Evolutionary conservation across 768 basidiomycete genomes (phyloP).

Genomic region (Agrocybe chaxingu): DNA sequence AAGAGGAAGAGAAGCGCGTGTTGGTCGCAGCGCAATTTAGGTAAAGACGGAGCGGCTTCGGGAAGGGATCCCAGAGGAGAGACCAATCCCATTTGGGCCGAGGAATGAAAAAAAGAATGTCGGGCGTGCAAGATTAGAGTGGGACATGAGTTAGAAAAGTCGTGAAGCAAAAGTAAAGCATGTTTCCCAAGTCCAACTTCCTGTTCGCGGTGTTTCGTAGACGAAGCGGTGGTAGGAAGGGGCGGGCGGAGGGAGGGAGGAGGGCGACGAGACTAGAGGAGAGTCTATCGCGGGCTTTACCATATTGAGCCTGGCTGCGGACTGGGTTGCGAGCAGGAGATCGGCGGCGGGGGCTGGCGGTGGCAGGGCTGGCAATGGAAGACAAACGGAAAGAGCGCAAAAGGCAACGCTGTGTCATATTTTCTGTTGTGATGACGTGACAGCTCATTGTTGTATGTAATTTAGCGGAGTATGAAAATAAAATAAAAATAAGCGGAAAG

Average conservation of each 20-base stretch:
- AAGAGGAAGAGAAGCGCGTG: constrained; percentile 3
- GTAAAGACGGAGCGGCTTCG: constrained; percentile 10
- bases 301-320: neutral
- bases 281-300: neutral
- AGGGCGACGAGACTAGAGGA: neutral
- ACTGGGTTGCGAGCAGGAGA: neutral
- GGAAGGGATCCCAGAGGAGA: constrained; percentile 6
- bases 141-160: constrained; percentile 1
- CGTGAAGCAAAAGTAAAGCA: neutral
- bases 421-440: neutral
- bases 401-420: neutral
- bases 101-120: constrained; percentile 9
- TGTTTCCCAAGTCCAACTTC: neutral
- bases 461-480: constrained; percentile 8
- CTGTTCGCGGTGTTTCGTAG: neutral
- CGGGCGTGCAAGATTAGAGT: constrained; percentile 4
- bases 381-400: neutral
- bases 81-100: constrained; percentile 2
- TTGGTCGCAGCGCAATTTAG: constrained; percentile 10
- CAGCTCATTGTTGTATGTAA: neutral
- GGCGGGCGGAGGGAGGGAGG: neutral
- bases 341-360: neutral
- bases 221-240: neutral
- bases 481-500: constrained; percentile 4
- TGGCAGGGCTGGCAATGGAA: neutral